These are phyloP conservation scores for Talaromyces thailandensis DNA, from an alignment of 495 filamentous ascomycete genomes.

Conservation along the genomic window DNA sequence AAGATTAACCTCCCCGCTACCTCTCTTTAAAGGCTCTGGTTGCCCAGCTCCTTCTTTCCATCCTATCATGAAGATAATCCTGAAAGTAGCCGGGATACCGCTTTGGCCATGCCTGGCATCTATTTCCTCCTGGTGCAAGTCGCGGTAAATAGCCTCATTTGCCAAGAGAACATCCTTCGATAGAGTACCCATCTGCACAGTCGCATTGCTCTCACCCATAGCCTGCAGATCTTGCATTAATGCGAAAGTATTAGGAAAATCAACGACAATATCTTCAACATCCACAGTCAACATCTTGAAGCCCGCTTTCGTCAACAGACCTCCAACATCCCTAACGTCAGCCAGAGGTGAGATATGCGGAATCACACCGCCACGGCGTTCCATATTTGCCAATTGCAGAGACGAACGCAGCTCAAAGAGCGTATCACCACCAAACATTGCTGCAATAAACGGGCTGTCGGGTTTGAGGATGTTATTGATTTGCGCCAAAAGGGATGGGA, in stretches of 20 bases:
- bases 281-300: slow-evolving; percentile 97
- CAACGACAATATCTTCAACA: slow-evolving; percentile 92
- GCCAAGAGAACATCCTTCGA: slow-evolving; percentile 79
- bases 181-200: slow-evolving; percentile 66
- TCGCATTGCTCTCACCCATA: slow-evolving; percentile 89
- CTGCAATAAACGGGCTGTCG: slow-evolving; percentile 85
- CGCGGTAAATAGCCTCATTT: slow-evolving; percentile 78
- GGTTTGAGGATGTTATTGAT: slow-evolving; percentile 79
- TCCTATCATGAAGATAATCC: slow-evolving; percentile 94
- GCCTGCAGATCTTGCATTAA: slow-evolving; percentile 89
- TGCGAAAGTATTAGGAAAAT: slow-evolving; percentile 86
- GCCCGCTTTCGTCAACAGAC: slow-evolving; percentile 73
- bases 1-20: slow-evolving; percentile 72
- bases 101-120: slow-evolving; percentile 40
- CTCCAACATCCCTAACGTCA: slow-evolving; percentile 86
- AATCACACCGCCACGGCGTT: slow-evolving; percentile 77
- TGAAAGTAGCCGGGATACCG: slow-evolving; percentile 79
- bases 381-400: slow-evolving; percentile 85
- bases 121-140: slow-evolving; percentile 61
- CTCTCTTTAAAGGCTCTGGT: slow-evolving; percentile 67
- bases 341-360: slow-evolving; percentile 84
- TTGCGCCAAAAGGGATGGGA: slow-evolving; percentile 73
- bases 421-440: slow-evolving; percentile 93
- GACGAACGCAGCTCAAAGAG: slow-evolving; percentile 91
- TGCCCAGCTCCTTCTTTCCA: slow-evolving; percentile 85